Conservation (phyloP, 2,329 filamentous ascomycete species). For the Monosporascus sp. region DNA sequence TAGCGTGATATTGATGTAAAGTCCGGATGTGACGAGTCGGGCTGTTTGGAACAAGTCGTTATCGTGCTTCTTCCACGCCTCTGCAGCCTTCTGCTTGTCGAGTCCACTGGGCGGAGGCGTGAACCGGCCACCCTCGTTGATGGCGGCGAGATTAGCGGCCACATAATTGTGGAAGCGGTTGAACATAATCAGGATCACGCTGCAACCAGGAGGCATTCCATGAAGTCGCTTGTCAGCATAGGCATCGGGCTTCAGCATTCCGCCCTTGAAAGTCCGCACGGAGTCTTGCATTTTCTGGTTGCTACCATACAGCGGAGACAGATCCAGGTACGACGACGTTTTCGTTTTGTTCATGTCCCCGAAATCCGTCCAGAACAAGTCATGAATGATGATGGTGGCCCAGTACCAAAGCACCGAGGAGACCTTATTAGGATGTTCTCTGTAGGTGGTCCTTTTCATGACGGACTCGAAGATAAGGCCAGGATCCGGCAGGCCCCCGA, state of each 20-base stretch:
- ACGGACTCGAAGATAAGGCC: constrained; percentile 56
- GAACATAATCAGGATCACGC: constrained; percentile 71
- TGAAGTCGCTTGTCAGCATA: constrained; percentile 67
- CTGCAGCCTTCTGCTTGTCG: constrained; percentile 41
- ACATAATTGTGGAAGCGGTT: constrained; percentile 85
- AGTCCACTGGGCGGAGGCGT: constrained; percentile 52
- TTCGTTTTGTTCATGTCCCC: constrained; percentile 46
- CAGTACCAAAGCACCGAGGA: constrained; percentile 69
- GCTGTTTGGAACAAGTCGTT: constrained; percentile 77
- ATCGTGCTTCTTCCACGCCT: constrained; percentile 63
- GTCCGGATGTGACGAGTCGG: constrained; percentile 65
- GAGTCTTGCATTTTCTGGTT: constrained; percentile 59
- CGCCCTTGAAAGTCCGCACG: constrained; percentile 64
- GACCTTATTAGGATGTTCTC: constrained; percentile 63
- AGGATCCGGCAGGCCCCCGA: constrained; percentile 63
- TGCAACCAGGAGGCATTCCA: constrained; percentile 67
- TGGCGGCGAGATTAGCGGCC: constrained; percentile 70
- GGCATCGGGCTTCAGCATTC: constrained; percentile 65
- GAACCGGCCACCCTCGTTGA: constrained; percentile 82
- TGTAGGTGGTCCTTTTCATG: constrained; percentile 49
- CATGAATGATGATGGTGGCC: constrained; percentile 69
- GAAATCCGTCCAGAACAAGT: constrained; percentile 67
- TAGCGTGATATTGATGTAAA: constrained; percentile 76
- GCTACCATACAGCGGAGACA: constrained; percentile 65
- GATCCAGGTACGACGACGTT: constrained; percentile 67